Evolutionary conservation across 148 eudicot species (phyloP), one percentile per base, ranked within the genome.

Genomic region (Rhododendron henanense): DNA sequence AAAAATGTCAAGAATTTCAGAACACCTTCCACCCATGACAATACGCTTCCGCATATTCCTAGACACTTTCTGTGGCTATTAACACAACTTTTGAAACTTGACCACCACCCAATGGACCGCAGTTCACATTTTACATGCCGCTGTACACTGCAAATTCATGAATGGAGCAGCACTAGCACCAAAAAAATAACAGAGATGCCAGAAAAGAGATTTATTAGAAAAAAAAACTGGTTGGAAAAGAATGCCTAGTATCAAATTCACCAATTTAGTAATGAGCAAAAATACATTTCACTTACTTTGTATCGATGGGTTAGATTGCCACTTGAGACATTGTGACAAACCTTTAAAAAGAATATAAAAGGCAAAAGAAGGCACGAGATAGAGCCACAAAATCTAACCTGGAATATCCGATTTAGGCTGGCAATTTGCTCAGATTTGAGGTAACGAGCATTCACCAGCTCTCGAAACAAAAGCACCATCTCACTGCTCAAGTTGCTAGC

Each of bases 391-490:
- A 71, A 79, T 57, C 75, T 90, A 85, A 95, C 99, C 99, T 95
- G 98, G 91, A 97, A 91, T 53, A 91, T 63, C 83, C 88, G 85
- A 84, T 87, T 92, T 18, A 95, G 85, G 86, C 87, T 85, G 67
- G 93, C 90, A 86, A 92, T 87, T 67, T 95, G 98, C 80, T 93
- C 90, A 63, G 94, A 57, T 77, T 88, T 91, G 71, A 97, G 87
- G 87, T 81, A 91, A 69, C 89, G 94, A 2, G 90, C 90, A 55
- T 65, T 87, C 85, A 90, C 85, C 16, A 97, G 90, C 92, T 88
- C 95, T 50, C 93, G 92, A 89, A 93, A 93, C 81, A 97, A 87
- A 53, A 89, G 81, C 87, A 95, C 96, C 79, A 94, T 81, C 85
- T 97, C 98, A 85, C 85, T 67, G 84, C 84, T 93, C 45, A 90